A percentile compares a stretch with the other conserved stretches of the same genome.
These are phyloP conservation scores for Biscutella laevigata DNA, from an alignment of 441 rosid species.

Conservation along the genomic window DNA sequence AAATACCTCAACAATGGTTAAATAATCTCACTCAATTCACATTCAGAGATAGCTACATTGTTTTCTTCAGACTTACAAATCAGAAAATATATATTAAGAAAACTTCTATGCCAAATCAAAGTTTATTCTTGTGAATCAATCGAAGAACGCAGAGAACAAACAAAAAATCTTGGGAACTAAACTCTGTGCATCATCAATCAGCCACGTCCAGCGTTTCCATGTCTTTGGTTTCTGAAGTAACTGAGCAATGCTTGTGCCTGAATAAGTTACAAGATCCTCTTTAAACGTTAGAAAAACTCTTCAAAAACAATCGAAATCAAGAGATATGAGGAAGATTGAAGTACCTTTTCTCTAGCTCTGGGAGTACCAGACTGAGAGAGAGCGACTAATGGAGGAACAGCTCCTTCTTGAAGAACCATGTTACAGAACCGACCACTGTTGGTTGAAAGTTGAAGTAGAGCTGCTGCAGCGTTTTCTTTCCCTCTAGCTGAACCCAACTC, in stretches of 20 bases:
- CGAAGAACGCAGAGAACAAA: no score
- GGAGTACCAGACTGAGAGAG: conserved; percentile 87
- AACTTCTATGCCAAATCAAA: no score
- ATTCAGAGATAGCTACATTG: no score
- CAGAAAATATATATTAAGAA: no score
- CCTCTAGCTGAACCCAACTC: conserved; percentile 95
- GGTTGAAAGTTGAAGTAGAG: conserved; percentile 79
- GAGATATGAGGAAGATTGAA: neutral
- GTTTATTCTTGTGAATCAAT: no score
- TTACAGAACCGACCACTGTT: conserved; percentile 59
- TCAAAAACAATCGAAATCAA: neutral
- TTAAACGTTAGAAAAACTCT: neutral
- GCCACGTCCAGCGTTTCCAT: conserved; percentile 55
- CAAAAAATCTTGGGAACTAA: no score
- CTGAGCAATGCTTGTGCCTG: conserved; percentile 84
- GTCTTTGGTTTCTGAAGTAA: conserved; percentile 74
- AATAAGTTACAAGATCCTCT: conserved; percentile 20
- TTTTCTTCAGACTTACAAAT: no score
- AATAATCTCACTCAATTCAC: no score
- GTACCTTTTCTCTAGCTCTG: conserved; percentile 88
- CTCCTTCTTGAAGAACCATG: conserved; percentile 91
- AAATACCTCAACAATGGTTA: no score
- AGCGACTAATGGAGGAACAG: conserved; percentile 87
- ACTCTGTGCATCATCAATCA: conserved; percentile 36
- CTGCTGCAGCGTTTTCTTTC: conserved; percentile 94